A percentile compares a stretch with the other conserved stretches of the same genome.
phyloP scores from a whole-genome alignment of 106 monocot genomes.

The Amphibolis antarctica region DNA sequence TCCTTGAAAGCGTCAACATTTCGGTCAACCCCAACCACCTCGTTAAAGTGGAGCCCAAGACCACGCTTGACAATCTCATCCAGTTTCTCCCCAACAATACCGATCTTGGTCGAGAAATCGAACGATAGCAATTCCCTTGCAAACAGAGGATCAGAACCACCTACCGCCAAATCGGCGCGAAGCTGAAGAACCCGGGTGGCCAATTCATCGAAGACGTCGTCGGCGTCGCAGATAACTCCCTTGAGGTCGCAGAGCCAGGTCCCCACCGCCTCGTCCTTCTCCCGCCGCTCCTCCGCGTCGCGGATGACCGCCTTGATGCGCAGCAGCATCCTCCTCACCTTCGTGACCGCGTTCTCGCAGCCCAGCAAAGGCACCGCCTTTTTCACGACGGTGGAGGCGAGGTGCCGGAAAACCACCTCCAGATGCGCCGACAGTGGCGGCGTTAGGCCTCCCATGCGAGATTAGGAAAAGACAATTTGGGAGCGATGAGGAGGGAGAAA shows the following conservation, averaged over 20 bases:
- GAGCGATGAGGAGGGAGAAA: no score
- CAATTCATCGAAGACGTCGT: constrained; percentile 18
- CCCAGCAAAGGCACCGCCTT: constrained; percentile 5
- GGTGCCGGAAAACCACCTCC: constrained; percentile 11
- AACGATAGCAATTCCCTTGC: background rate
- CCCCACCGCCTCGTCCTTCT: constrained; percentile 1
- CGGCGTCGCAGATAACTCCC: constrained; percentile 8
- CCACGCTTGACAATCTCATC: constrained; percentile 11
- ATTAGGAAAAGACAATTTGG: no score
- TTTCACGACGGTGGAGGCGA: constrained; percentile 9
- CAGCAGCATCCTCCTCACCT: constrained; percentile 5
- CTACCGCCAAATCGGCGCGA: background rate
- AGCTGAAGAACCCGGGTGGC: background rate
- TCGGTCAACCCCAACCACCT: constrained; percentile 3
- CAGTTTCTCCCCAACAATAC: constrained; percentile 12
- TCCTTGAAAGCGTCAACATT: no score
- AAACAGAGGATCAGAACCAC: background rate
- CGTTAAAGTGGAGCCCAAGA: background rate
- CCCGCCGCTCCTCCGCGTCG: constrained; percentile 14
- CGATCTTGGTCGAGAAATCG: constrained; percentile 5
- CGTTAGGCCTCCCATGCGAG: background rate
- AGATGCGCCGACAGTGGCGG: constrained; percentile 4
- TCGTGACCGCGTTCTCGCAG: constrained; percentile 9
- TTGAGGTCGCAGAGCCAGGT: constrained; percentile 12
- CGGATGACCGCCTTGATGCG: constrained; percentile 12